Evolutionary conservation across 768 basidiomycete genomes (phyloP), one percentile per base, ranked within the genome.

Genomic region (Suillus alpinus): DNA sequence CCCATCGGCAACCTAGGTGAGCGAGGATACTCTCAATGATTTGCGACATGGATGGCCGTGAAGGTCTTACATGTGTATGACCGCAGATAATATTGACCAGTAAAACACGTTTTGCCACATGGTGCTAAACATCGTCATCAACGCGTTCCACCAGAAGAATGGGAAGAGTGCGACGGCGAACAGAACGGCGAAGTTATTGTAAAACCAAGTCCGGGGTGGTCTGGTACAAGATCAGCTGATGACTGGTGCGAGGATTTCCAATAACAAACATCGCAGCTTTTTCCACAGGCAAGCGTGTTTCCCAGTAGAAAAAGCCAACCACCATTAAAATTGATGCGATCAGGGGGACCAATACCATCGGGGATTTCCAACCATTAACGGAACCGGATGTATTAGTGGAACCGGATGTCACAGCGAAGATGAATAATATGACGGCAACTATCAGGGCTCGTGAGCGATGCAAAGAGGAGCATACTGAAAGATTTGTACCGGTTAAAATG

Each of bases 291-390:
- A 82, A 67, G 0, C 64, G 49, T 7, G 76, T 68, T 63, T 86
- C 83, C 77, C 79, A 85, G 57, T 76, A 70, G 69, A 86, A 81
- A 73, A 86, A 86, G 1, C 58, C 69, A 31, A 69, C 64, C 40
- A 71, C 66, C 9, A 81, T 62, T 9, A 78, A 37, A 62, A 82
- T 66, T 5, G 83, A 79, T 34, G 84, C 63, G 9, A 82, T 66
- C 50, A 86, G 71, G 0, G 80, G 78, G 3, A 71, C 74, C 52
- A 85, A 68, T 57, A 84, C 81, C 18, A 68, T 61, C 4, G 81
- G 76, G 1, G 76, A 68, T 4, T 66, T 68, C 85, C 86, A 86
- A 26, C 84, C 83, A 50, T 68, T 68, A 18, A 75, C 73, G 6
- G 85, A 77, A n/a, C n/a, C n/a, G n/a, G n/a, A n/a, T n/a, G n/a